Percentiles rank a stretch among this genome's conserved stretches.
phyloP scores from a whole-genome alignment of 306 rosid species.

The Mucuna pruriens region DNA sequence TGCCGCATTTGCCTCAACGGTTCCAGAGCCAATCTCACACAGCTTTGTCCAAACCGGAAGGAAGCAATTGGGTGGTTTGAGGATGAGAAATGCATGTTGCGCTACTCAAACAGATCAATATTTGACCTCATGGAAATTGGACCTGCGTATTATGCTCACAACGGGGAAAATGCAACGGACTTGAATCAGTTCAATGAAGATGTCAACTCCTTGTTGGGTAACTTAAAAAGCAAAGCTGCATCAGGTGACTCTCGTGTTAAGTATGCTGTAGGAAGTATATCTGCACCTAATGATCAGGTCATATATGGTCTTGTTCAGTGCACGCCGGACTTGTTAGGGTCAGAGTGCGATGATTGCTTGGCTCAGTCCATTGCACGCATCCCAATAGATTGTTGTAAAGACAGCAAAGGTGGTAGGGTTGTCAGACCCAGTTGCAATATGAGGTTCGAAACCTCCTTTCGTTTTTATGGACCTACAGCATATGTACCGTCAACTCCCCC shows the following conservation, averaged over 20 bases:
- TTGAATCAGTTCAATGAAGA: not conserved
- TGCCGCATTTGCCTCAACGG: constrained; percentile 49
- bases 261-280: not conserved
- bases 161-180: not conserved
- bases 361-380: not conserved
- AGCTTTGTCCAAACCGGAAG: constrained; percentile 46
- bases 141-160: not conserved
- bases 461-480: not conserved
- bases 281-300: not conserved
- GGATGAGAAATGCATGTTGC: constrained; percentile 40
- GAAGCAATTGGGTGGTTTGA: constrained; percentile 50
- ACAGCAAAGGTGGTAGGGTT: constrained; percentile 8
- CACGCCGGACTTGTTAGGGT: constrained; percentile 40
- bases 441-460: not conserved
- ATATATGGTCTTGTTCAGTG: constrained; percentile 52
- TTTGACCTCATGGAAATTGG: not conserved
- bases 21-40: constrained; percentile 24
- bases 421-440: constrained; percentile 43
- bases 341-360: constrained; percentile 37
- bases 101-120: constrained; percentile 42
- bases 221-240: not conserved
- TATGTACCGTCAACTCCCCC: not conserved
- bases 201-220: not conserved
- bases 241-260: constrained; percentile 28
- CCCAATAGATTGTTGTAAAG: constrained; percentile 7